Percentiles rank a stretch among this genome's conserved stretches.
Conservation (phyloP, 1,139 yeast species). For the Lodderomyces oxycetoniae region DNA sequence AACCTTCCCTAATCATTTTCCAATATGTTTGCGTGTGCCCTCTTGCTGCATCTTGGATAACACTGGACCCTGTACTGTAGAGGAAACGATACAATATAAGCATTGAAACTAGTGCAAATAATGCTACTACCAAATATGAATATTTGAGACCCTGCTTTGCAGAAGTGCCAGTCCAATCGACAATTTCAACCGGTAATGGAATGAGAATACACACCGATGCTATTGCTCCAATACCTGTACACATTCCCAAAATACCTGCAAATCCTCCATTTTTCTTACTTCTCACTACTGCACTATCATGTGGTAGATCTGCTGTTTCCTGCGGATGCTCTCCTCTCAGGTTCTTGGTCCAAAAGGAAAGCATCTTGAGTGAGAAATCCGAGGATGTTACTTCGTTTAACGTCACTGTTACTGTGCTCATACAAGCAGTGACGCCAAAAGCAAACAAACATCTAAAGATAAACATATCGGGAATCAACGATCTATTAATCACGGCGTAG, state of each 20-base stretch:
- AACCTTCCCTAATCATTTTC: conserved; percentile 41
- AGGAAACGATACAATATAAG: conserved; percentile 38
- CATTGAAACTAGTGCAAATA: conserved; percentile 36
- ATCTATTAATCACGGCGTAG: conserved; percentile 34
- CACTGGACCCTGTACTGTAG: too few species aligned
- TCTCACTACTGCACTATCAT: neutral
- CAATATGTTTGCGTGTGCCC: conserved; percentile 15
- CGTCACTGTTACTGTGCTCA: conserved; percentile 48
- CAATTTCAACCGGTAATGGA: conserved; percentile 43
- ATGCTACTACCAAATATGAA: conserved; percentile 49
- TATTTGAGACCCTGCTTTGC: conserved; percentile 38
- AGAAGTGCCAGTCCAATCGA: conserved; percentile 21
- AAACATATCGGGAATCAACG: conserved; percentile 44
- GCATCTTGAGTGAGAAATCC: conserved; percentile 29
- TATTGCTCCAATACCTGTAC: conserved; percentile 67
- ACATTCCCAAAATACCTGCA: conserved; percentile 58
- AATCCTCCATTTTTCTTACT: conserved; percentile 46
- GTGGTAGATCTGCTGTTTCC: neutral
- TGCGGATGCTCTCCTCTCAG: neutral
- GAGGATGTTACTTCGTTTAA: conserved; percentile 51
- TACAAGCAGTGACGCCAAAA: conserved; percentile 50
- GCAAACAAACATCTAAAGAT: conserved; percentile 55
- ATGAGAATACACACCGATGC: conserved; percentile 49
- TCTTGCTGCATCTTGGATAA: conserved; percentile 2
- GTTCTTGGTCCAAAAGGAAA: conserved; percentile 22